Evolutionary conservation across 176 grass and related monocot species (phyloP), one percentile per base, ranked within the genome.

Genomic region (Ensete ventricosum): DNA sequence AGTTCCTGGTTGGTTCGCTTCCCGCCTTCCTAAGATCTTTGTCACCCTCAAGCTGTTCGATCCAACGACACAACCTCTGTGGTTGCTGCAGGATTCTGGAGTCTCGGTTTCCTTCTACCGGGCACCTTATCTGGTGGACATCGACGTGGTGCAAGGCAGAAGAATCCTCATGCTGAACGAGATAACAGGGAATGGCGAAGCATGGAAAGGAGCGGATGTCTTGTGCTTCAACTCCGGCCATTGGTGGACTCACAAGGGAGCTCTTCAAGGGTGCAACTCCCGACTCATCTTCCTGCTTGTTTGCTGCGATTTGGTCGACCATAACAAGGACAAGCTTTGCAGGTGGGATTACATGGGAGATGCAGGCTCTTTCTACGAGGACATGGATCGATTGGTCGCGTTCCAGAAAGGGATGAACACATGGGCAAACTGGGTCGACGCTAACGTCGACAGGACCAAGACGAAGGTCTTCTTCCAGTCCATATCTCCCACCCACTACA

Each of bases 261-360:
- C 84, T 57, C 76, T 93, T 52, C 88, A 89, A 74, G 95, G 95
- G 95, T 87, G 67, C 16, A 54, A 43, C 34, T 43, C 34, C 34
- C 3, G 34, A 4, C 34, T 43, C 34, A n/a, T 12, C 11, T 25
- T 69, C 8, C 5, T 83, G 65, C 65, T 43, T 62, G 8, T 19
- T 67, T 48, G 11, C 11, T 64, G 20, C 25, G 27, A 51, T 69
- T 11, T 54, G 13, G 20, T 1, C 4, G 13, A 52, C 19, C 77
- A 53, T 9, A 29, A 14, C 62, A 53, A 25, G 53, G 58, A 26
- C 68, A 20, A 57, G 55, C 53, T 6, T 20, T 73, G 79, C 50
- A 92, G 92, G 70, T 98, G 94, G 94, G 94, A 98, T 69, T 98
- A 93, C 82, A 93, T 98, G 88, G 86, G 75, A 49, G 84, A 80